Evolutionary conservation across 129 eudicot genomes (phyloP).

Genomic region (Centrapalus pauciflorus): DNA sequence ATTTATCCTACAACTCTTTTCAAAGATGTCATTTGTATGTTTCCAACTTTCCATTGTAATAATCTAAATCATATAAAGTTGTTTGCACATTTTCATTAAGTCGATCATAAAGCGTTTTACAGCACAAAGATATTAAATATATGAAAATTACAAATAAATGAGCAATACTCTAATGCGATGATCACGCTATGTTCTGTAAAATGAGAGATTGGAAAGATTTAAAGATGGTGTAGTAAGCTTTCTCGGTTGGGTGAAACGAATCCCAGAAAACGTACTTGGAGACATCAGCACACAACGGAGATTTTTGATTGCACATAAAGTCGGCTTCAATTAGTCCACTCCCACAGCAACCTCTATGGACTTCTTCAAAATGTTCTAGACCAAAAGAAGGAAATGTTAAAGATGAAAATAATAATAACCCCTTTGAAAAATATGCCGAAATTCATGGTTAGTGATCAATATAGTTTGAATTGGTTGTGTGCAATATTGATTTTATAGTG

Average conservation of each 20-base stretch:
- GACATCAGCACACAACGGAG: constrained; percentile 37
- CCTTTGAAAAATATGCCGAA: not conserved
- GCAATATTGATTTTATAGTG: not conserved
- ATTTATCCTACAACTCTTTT: no score
- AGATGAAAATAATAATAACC: no score
- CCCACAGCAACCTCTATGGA: constrained; percentile 51
- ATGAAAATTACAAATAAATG: no score
- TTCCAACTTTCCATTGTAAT: no score
- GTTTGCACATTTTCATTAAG: no score
- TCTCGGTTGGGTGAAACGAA: constrained; percentile 47
- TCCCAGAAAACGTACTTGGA: constrained; percentile 48
- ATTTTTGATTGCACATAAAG: constrained; percentile 37
- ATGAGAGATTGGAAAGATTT: constrained; percentile 21
- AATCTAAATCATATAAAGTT: no score
- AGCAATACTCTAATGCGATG: no score
- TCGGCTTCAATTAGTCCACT: constrained; percentile 42
- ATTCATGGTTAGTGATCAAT: not conserved
- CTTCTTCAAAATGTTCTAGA: constrained; percentile 39
- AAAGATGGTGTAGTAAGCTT: constrained; percentile 25
- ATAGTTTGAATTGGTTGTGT: not conserved
- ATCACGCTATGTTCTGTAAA: constrained; percentile 9
- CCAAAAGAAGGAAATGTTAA: not conserved
- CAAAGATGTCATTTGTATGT: no score
- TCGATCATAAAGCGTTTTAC: no score
- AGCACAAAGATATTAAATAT: no score